These are phyloP conservation scores for Sordariomycetes sp. DNA, from an alignment of 2,329 filamentous ascomycete species.

Conservation along the genomic window DNA sequence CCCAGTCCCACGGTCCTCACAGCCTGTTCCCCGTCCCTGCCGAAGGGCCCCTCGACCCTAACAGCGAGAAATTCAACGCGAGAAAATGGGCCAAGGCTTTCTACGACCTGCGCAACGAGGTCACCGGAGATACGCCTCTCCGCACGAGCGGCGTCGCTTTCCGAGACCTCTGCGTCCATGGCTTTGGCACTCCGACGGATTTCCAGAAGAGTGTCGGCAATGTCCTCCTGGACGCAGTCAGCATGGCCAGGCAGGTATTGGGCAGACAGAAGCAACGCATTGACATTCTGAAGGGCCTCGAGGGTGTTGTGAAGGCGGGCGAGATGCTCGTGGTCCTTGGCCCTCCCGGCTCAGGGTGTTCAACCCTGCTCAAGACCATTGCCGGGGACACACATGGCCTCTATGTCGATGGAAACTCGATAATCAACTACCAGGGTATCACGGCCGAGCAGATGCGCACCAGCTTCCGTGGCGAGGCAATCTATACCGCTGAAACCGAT, in stretches of 20 bases:
- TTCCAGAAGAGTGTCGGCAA: constrained; percentile 28
- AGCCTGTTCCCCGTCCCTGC: too few species aligned
- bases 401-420: constrained; percentile 39
- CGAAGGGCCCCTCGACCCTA: constrained; percentile 26
- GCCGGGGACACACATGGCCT: constrained; percentile 52
- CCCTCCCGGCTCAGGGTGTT: constrained; percentile 43
- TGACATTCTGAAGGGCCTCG: constrained; percentile 34
- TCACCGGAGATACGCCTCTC: constrained; percentile 14
- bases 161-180: constrained; percentile 25
- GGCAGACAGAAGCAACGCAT: constrained; percentile 15
- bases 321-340: constrained; percentile 46
- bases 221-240: too few species aligned
- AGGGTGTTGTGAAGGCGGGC: constrained; percentile 37
- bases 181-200: constrained; percentile 25
- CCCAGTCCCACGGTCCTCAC: too few species aligned
- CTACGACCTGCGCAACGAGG: constrained; percentile 11
- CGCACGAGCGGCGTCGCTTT: constrained; percentile 26
- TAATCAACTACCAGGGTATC: constrained; percentile 52
- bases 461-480: constrained; percentile 44
- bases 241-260: too few species aligned
- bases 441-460: constrained; percentile 41
- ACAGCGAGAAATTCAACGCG: constrained; percentile 23
- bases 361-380: constrained; percentile 47
- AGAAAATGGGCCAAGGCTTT: constrained; percentile 28
- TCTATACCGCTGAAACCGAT: constrained; percentile 54